Evolutionary conservation across 2,329 filamentous ascomycete species (phyloP), one percentile per base, ranked within the genome.

Genomic region (Amauroascus verrucosus): DNA sequence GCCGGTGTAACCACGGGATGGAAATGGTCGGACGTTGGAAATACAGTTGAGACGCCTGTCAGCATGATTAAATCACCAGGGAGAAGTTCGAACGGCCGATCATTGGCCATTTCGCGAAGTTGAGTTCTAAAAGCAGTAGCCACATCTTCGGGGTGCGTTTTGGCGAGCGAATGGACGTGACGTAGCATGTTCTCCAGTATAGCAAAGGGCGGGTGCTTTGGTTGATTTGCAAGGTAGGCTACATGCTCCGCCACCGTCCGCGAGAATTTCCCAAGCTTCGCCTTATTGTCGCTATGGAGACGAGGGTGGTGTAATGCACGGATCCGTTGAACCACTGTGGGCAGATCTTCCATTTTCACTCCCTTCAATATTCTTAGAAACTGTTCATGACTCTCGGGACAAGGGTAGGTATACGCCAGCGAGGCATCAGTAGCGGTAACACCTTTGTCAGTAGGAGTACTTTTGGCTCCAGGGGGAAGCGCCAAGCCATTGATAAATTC

Each of bases 11-110:
- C 85, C 33, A 97, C 88, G 62, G 93, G 85, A 63, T 98, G 93
- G 70, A 97, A 98, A 70, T 97, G 90, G 69, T 98, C 93, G 0
- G 90, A 96, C 0, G 93, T 95, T 3, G 93, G 90, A 64, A 95
- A 98, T 51, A 94, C 86, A 1, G 82, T 83, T 38, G 84, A 82
- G 56, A 96, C 81, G 0, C 88, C 89, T 0, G 88, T 90, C 33
- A 98, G 73, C n/a, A 95, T 72, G 20, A 89, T 72, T 18, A 98
- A 71, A 63, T 98, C 90, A 16, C 88, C 87, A n/a, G 77, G 66
- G 11, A 67, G 61, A 66, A 78, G 63, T 67, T 78, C 61, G 76
- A 81, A 63, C 0, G 74, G 68, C 26, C 74, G 75, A 1, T 76
- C 69, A 11, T 76, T 67, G 38, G 79, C 72, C 32, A 84, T 72